Evolutionary conservation across 140 eudicot species (phyloP), one percentile per base, ranked within the genome.

Genomic region (Flaveria floridana): DNA sequence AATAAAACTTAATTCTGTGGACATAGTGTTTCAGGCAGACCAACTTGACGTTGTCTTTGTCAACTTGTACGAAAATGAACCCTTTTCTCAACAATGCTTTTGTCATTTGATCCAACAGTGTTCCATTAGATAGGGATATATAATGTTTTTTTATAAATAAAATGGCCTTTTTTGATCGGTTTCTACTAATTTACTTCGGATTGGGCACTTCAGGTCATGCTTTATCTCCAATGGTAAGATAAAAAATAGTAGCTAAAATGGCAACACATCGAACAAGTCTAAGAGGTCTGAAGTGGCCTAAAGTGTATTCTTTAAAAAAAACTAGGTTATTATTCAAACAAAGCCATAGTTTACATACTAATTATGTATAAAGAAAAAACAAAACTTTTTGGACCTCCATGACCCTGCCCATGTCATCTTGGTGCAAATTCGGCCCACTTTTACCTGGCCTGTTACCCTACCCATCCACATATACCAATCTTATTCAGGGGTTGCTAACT

Each of bases 401-500:
- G 25, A 16, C 37, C 37, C 18, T 66, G 18, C 72, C 13, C 18
- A 23, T 34, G 65, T 14, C 28, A 19, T 9, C 55, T 42, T 6
- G n/a, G 34, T 39, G 10, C 7, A 37, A 8, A n/a, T n/a, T 7
- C 18, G 50, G 6, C 28, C 51, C 71, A 26, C 23, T 65, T 37
- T 37, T 15, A 65, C 71, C 57, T 23, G 41, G 15, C 42, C 74
- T 4, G 44, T 69, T 48, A 13, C 7, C 37, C 18, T 6, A 68
- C 58, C 39, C 5, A 4, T 4, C 41, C 44, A 23, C 28, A 20
- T 25, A 3, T 25, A 25, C 59, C 61, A 42, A 73, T 66, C 66
- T 19, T 41, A 39, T 50, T 15, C 61, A 71, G 50, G 39, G 72
- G 23, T 75, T 37, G 56, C 51, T 77, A 63, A 81, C 66, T 59